Conservation (phyloP, 352 stramenopile species). For the Phytophthora fragariaefolia region DNA sequence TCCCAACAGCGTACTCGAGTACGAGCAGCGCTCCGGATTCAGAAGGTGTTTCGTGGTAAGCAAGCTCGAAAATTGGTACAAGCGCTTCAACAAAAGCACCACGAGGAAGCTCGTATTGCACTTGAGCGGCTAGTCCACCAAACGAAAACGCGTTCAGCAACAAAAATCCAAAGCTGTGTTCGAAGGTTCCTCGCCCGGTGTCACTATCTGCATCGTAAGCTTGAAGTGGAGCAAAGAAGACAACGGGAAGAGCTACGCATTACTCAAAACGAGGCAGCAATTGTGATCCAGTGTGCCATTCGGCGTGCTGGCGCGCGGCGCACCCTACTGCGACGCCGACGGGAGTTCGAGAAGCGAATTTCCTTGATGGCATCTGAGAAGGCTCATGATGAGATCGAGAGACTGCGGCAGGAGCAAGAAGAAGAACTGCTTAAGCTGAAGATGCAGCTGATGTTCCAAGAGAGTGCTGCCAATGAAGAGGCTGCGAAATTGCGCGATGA, state of each 20-base stretch:
- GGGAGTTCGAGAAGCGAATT: constrained; percentile 80
- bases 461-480: constrained; percentile 56
- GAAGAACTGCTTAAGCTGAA: constrained; percentile 70
- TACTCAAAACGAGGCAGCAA: constrained; percentile 51
- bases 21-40: constrained; percentile 61
- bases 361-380: constrained; percentile 86
- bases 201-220: constrained; percentile 39
- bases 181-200: constrained; percentile 60
- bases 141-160: constrained; percentile 63
- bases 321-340: constrained; percentile 49
- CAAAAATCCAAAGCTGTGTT: constrained; percentile 74
- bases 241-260: constrained; percentile 35
- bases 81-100: constrained; percentile 46
- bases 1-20: constrained; percentile 40
- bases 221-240: constrained; percentile 40
- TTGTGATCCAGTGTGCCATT: constrained; percentile 76
- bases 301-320: constrained; percentile 50
- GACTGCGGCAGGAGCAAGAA: constrained; percentile 74
- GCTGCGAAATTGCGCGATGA: constrained; percentile 49
- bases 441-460: constrained; percentile 68
- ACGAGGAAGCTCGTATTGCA: constrained; percentile 52
- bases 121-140: constrained; percentile 65
- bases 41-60: constrained; percentile 69
- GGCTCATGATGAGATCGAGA: constrained; percentile 81
- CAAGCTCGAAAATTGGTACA: constrained; percentile 47